Percentiles rank a stretch among this genome's conserved stretches.
Evolutionary conservation across 371 early-diverging fungal species (phyloP).

Genomic region (Mucor saturninus): DNA sequence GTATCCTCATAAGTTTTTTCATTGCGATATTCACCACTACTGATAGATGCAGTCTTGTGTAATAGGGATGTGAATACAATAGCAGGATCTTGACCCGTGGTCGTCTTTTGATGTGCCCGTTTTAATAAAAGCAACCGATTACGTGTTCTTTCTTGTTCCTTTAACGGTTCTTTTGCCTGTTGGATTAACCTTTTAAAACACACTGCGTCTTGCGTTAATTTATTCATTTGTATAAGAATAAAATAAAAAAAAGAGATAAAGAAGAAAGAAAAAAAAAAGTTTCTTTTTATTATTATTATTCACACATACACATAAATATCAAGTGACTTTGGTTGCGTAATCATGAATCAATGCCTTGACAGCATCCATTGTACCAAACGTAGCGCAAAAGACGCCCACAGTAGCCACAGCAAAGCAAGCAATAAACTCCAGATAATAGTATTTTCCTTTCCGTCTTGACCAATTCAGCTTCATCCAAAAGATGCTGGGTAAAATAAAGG

Average conservation of each 20-base stretch:
- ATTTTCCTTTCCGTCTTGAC: conserved; percentile 27
- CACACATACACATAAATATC: not conserved
- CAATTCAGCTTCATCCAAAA: conserved; percentile 79
- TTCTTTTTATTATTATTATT: not conserved
- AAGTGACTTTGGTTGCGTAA: conserved; percentile 7
- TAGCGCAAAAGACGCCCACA: conserved; percentile 69
- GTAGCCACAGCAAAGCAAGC: conserved; percentile 58
- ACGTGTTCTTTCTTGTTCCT: not conserved
- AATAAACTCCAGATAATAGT: conserved; percentile 48
- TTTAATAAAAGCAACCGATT: not conserved
- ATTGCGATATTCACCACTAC: not conserved
- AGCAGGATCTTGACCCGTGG: not conserved
- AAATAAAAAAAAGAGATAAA: not conserved
- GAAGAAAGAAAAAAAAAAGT: not conserved
- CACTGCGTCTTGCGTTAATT: too few species aligned
- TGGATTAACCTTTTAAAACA: too few species aligned
- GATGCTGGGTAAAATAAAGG: conserved; percentile 82
- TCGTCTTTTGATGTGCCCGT: not conserved
- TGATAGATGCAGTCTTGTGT: conserved; percentile 12
- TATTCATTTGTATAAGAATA: not conserved
- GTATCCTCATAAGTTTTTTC: conserved; percentile 4
- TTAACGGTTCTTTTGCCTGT: too few species aligned
- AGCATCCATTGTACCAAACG: conserved; percentile 77
- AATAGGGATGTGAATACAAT: conserved; percentile 18
- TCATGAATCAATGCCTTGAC: conserved; percentile 54